phyloP scores from a whole-genome alignment of 1,284 basidiomycete species.

The Leccinum insolens region DNA sequence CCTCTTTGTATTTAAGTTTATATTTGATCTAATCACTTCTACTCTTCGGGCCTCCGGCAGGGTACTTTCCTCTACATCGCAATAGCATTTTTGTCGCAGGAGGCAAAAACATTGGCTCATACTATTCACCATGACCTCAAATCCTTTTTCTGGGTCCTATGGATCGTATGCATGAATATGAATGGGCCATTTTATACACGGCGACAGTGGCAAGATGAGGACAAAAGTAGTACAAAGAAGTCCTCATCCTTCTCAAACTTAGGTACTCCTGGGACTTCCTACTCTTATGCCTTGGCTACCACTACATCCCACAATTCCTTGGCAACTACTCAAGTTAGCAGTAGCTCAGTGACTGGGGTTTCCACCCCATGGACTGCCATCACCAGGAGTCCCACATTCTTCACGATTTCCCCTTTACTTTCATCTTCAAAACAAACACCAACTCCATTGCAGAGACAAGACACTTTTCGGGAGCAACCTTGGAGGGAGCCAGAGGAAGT shows the following conservation, averaged over 20 bases:
- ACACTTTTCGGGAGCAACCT: background rate
- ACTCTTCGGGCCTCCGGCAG: background rate
- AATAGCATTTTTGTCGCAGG: background rate
- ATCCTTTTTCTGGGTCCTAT: conserved; percentile 1
- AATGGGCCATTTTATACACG: background rate
- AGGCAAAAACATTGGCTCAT: background rate
- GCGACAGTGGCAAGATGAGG: background rate
- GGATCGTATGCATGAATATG: background rate
- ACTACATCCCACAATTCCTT: background rate
- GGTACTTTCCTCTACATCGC: background rate
- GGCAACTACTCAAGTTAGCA: too few relatives aligned
- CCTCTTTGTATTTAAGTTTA: background rate
- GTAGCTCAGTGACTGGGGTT: too few relatives aligned
- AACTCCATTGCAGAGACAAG: background rate
- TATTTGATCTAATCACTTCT: background rate
- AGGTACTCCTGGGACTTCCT: background rate
- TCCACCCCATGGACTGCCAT: too few relatives aligned
- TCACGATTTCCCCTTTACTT: background rate
- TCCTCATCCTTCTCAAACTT: background rate
- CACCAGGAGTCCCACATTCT: background rate
- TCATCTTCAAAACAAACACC: background rate
- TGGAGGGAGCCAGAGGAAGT: background rate
- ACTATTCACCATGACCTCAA: background rate
- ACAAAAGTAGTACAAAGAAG: background rate
- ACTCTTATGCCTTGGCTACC: background rate